Conservation (phyloP, 2,329 filamentous ascomycete species). For the Fusarium sublunatum region DNA sequence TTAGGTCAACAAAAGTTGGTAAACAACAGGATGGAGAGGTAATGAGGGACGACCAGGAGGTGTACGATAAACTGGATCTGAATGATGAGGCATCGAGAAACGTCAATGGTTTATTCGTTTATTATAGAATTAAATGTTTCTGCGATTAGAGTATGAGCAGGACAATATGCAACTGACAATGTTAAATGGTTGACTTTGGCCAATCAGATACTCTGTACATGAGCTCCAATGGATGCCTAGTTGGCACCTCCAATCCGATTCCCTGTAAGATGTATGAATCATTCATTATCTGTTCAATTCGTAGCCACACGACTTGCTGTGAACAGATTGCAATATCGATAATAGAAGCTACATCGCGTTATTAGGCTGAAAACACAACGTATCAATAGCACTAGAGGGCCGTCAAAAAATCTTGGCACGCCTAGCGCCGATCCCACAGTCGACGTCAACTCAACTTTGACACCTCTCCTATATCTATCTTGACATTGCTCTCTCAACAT, state of each 20-base stretch:
- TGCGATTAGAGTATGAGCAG: not conserved
- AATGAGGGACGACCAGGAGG: slow-evolving; percentile 29
- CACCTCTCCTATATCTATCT: slow-evolving; percentile 11
- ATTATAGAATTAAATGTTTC: not conserved
- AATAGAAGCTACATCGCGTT: too few species aligned
- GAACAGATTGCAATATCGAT: not conserved
- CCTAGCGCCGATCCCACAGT: slow-evolving; percentile 25
- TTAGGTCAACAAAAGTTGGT: slow-evolving; percentile 4
- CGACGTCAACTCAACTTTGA: slow-evolving; percentile 16
- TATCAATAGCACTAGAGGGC: not conserved
- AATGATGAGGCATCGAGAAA: slow-evolving; percentile 25
- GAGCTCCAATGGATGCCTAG: too few species aligned
- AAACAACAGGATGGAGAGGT: slow-evolving; percentile 13
- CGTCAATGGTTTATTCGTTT: slow-evolving; percentile 16
- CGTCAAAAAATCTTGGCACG: slow-evolving; percentile 20
- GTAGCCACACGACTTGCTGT: not conserved
- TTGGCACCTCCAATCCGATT: not conserved
- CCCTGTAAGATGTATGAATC: not conserved
- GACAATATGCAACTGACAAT: not conserved
- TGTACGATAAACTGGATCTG: slow-evolving; percentile 30
- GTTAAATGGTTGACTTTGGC: not conserved
- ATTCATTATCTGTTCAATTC: not conserved
- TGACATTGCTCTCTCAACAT: not conserved
- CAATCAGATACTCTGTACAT: not conserved
- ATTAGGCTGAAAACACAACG: not conserved